Evolutionary conservation across 2,329 filamentous ascomycete genomes (phyloP).

Genomic region (Teratosphaeria destructans): DNA sequence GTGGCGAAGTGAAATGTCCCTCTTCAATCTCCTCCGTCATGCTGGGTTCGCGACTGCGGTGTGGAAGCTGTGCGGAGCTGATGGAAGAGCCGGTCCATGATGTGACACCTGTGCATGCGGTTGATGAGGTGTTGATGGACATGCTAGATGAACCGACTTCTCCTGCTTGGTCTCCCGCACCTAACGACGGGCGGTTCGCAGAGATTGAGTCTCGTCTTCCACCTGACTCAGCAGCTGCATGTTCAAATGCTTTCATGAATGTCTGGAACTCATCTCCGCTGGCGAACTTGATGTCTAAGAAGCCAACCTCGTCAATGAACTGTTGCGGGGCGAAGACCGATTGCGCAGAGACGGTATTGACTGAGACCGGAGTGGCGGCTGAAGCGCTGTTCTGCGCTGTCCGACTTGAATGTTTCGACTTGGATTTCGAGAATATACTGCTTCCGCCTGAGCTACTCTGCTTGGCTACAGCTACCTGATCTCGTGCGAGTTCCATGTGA

Average conservation of each 20-base stretch:
- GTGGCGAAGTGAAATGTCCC: not conserved
- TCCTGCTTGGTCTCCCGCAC: not conserved
- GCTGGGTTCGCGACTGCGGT: not conserved
- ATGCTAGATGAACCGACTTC: not conserved
- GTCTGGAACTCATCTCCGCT: not conserved
- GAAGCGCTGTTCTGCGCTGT: not conserved
- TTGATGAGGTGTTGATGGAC: not conserved
- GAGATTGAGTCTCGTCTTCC: not conserved
- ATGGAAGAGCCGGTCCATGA: not conserved
- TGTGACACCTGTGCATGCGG: not conserved
- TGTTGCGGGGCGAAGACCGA: not conserved
- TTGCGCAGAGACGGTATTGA: not conserved
- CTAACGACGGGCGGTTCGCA: not conserved
- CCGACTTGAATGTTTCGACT: not conserved
- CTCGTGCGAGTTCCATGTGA: not conserved
- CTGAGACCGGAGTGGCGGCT: not conserved
- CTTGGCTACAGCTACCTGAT: not conserved
- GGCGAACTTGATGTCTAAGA: not conserved
- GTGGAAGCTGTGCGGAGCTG: not conserved
- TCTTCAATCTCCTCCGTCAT: not conserved
- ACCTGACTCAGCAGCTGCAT: not conserved
- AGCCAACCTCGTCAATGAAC: not conserved
- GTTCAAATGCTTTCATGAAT: not conserved
- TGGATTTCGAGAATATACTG: not conserved
- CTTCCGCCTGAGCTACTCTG: not conserved